phyloP scores from a whole-genome alignment of 257 asterid genomes.

The Fraxinus americana region DNA sequence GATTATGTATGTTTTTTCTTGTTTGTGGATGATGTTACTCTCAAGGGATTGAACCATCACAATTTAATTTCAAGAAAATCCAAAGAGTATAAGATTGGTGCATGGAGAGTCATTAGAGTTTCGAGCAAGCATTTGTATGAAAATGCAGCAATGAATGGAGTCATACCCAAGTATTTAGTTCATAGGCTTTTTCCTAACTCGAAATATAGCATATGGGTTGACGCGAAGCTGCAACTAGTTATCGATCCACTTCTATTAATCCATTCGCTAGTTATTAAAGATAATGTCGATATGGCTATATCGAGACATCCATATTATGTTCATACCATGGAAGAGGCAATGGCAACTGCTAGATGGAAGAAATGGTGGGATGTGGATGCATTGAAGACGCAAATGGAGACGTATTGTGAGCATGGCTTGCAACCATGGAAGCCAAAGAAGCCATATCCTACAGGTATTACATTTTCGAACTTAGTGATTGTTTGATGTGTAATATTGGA shows the following conservation, averaged over 20 bases:
- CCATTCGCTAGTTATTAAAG: constrained; percentile 64
- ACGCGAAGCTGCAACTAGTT: constrained; percentile 84
- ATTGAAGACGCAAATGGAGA: constrained; percentile 74
- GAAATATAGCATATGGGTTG: constrained; percentile 81
- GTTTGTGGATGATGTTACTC: constrained; percentile 82
- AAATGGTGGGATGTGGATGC: constrained; percentile 86
- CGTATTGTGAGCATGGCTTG: constrained; percentile 79
- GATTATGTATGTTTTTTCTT: constrained; percentile 71
- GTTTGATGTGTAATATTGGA: not conserved
- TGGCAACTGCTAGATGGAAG: constrained; percentile 91
- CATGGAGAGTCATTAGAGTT: constrained; percentile 74
- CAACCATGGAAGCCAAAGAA: constrained; percentile 78
- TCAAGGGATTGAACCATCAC: constrained; percentile 49
- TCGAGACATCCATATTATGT: constrained; percentile 73
- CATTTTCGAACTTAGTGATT: not conserved
- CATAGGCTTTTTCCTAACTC: constrained; percentile 90
- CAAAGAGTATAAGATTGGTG: constrained; percentile 58
- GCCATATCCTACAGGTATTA: constrained; percentile 79
- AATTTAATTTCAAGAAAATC: constrained; percentile 47
- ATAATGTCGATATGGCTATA: constrained; percentile 77
- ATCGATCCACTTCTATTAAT: constrained; percentile 80
- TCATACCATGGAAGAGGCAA: constrained; percentile 87
- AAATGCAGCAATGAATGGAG: constrained; percentile 86
- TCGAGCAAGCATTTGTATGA: constrained; percentile 45
- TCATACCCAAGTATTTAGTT: constrained; percentile 62